phyloP scores from a whole-genome alignment of 805 yeast species.

The Candida cerambycidarum region DNA sequence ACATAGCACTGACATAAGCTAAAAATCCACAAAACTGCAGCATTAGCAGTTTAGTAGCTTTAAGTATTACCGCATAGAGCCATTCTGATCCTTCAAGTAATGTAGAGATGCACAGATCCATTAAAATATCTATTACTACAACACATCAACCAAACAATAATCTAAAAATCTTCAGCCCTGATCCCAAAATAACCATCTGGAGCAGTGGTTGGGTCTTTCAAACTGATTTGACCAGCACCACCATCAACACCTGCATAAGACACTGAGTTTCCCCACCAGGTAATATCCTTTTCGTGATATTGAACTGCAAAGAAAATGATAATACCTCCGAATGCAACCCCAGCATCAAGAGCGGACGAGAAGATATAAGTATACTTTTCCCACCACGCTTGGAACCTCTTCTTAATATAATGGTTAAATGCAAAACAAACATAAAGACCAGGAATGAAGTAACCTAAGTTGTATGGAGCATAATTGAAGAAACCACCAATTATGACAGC shows the following conservation, averaged over 20 bases:
- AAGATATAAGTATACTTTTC: slow-evolving; percentile 32
- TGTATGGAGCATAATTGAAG: slow-evolving; percentile 29
- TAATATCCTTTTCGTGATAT: slow-evolving; percentile 23
- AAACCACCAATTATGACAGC: slow-evolving; percentile 29
- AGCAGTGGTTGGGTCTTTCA: not conserved
- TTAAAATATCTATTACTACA: too few species aligned
- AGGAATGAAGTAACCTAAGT: slow-evolving; percentile 25
- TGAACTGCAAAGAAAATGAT: slow-evolving; percentile 35
- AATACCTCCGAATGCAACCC: slow-evolving; percentile 29
- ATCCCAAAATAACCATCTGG: slow-evolving; percentile 1
- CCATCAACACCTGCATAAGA: slow-evolving; percentile 30
- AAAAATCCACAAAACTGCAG: too few species aligned
- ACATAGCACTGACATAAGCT: too few species aligned
- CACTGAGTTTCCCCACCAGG: slow-evolving; percentile 28
- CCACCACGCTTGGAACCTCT: slow-evolving; percentile 28
- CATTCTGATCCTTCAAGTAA: too few species aligned
- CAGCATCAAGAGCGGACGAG: slow-evolving; percentile 27
- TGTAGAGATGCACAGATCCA: too few species aligned
- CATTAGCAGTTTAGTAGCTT: too few species aligned
- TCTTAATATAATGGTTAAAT: slow-evolving; percentile 27
- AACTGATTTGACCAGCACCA: slow-evolving; percentile 12
- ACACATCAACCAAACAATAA: too few species aligned
- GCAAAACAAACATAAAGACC: slow-evolving; percentile 23
- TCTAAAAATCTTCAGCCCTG: too few species aligned
- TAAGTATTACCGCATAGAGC: too few species aligned